Evolutionary conservation across 1,284 basidiomycete species (phyloP).

Genomic region (Ceratobasidium sp.): DNA sequence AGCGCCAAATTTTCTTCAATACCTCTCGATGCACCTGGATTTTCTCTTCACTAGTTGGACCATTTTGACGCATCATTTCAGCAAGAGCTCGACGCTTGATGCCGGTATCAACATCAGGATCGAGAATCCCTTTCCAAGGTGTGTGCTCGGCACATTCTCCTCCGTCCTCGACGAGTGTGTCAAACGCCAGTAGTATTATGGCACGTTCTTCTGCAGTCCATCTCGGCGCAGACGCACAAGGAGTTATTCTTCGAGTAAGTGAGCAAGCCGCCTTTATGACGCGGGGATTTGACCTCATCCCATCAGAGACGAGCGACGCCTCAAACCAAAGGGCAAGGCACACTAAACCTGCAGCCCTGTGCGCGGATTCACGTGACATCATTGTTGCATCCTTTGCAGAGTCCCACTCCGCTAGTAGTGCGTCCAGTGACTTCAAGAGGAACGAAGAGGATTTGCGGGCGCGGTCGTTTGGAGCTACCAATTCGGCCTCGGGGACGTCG

Average conservation of each 20-base stretch:
- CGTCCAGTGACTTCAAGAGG: conserved; percentile 65
- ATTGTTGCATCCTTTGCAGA: conserved; percentile 40
- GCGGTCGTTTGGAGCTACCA: conserved; percentile 17
- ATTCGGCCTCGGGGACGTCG: not conserved
- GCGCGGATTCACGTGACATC: conserved; percentile 57
- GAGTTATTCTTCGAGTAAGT: conserved; percentile 56
- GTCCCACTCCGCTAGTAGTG: conserved; percentile 60
- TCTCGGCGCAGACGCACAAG: conserved; percentile 53
- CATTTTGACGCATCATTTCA: conserved; percentile 40
- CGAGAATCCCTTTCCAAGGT: conserved; percentile 63
- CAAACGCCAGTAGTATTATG: conserved; percentile 67
- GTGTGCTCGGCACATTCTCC: conserved; percentile 46
- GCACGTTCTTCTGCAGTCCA: conserved; percentile 69
- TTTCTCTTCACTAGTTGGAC: conserved; percentile 44
- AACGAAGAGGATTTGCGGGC: conserved; percentile 67
- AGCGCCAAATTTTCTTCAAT: conserved; percentile 62
- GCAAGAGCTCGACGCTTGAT: conserved; percentile 63
- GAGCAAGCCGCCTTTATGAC: conserved; percentile 67
- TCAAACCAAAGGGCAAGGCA: conserved; percentile 72
- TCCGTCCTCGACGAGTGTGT: conserved; percentile 60
- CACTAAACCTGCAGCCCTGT: conserved; percentile 71
- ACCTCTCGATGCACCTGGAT: conserved; percentile 49
- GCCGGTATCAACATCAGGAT: conserved; percentile 68
- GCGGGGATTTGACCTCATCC: conserved; percentile 62
- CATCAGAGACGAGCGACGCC: conserved; percentile 66